Conservation (phyloP, 805 yeast genomes). For the Saturnispora galanensis region DNA sequence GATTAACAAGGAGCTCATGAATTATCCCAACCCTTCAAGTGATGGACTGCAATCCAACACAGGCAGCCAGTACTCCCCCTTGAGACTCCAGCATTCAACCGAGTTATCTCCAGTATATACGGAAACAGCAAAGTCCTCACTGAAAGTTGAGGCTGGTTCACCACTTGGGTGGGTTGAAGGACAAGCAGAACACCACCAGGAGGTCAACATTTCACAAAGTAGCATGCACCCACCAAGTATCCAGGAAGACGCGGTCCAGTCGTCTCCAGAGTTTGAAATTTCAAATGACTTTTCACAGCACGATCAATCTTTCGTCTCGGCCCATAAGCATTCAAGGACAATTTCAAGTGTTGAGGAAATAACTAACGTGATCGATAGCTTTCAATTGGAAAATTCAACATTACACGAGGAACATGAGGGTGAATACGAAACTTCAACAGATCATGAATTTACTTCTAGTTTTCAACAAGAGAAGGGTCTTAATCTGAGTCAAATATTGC, state of each 20-base stretch:
- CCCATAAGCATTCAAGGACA: slow-evolving; percentile 13
- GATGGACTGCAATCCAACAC: background rate
- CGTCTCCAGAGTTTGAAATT: slow-evolving; percentile 5
- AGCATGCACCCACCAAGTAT: too few species aligned
- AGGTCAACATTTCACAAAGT: too few species aligned
- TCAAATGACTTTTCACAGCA: background rate
- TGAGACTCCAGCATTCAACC: background rate
- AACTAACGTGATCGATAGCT: slow-evolving; percentile 11
- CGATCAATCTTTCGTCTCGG: background rate
- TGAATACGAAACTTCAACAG: background rate
- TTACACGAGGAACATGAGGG: slow-evolving; percentile 2
- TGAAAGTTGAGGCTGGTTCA: too few species aligned
- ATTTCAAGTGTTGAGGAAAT: slow-evolving; percentile 15
- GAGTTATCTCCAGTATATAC: too few species aligned
- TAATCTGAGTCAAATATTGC: background rate
- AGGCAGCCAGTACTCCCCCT: slow-evolving; percentile 4
- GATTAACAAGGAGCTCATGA: background rate
- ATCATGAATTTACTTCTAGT: background rate
- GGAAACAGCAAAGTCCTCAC: too few species aligned
- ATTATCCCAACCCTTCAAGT: background rate
- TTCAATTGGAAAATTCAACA: slow-evolving; percentile 5
- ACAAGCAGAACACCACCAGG: too few species aligned
- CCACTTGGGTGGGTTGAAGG: too few species aligned
- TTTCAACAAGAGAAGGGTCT: background rate
- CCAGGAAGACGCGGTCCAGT: background rate